Percentiles rank a stretch among this genome's conserved stretches.
phyloP scores from a whole-genome alignment of 2,329 filamentous ascomycete species.

The Exophiala dermatitidis region DNA sequence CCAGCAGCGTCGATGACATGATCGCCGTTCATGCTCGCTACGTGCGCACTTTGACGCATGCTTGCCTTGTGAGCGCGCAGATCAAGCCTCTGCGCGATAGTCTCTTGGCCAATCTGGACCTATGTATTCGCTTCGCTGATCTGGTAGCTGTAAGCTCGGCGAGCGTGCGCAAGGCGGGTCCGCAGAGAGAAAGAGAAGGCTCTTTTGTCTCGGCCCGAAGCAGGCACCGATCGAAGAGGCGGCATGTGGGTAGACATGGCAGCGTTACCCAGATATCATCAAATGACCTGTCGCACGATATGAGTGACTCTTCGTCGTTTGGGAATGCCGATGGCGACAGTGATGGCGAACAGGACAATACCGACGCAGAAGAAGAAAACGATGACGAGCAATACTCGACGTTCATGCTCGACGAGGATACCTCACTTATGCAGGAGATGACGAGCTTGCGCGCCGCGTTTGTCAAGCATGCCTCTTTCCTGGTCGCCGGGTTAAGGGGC shows the following conservation, averaged over 20 bases:
- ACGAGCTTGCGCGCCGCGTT: constrained; percentile 55
- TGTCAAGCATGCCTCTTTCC: constrained; percentile 59
- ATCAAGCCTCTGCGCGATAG: constrained; percentile 64
- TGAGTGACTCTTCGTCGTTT: background rate
- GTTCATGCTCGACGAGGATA: constrained; percentile 38
- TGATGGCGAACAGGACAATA: constrained; percentile 23
- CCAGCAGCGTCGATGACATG: constrained; percentile 75
- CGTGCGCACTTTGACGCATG: constrained; percentile 55
- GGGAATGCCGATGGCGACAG: constrained; percentile 2
- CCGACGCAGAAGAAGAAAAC: constrained; percentile 26
- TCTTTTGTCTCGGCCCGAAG: constrained; percentile 23
- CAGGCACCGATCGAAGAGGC: constrained; percentile 8
- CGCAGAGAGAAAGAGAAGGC: background rate
- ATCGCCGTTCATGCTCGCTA: constrained; percentile 60
- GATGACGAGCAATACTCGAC: constrained; percentile 33
- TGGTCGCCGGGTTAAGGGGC: constrained; percentile 64
- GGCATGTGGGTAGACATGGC: constrained; percentile 5
- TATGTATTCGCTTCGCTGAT: constrained; percentile 63
- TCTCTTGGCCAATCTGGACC: constrained; percentile 68
- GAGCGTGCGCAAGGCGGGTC: no score
- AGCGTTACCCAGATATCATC: background rate
- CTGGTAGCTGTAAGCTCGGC: constrained; percentile 28
- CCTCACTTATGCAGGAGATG: constrained; percentile 43
- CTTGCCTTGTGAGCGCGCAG: constrained; percentile 62
- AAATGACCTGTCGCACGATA: background rate